Conservation (phyloP, 208 protist species). For the Trypanosoma cruzi region DNA sequence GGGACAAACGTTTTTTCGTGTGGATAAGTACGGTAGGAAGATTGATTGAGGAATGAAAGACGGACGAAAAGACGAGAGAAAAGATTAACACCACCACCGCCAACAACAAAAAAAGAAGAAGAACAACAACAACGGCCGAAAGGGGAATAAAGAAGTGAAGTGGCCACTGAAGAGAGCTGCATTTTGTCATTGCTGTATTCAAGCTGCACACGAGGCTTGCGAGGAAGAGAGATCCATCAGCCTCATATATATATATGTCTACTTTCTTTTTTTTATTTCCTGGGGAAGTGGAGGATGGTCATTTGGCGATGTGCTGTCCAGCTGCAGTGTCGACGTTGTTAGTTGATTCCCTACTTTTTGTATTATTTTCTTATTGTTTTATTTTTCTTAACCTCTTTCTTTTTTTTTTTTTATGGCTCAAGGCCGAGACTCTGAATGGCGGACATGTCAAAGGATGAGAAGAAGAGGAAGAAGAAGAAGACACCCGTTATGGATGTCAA, state of each 20-base stretch:
- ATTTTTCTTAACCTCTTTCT: slow-evolving; percentile 15
- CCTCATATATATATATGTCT: neutral
- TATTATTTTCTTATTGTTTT: slow-evolving; percentile 7
- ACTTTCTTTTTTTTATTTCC: neutral
- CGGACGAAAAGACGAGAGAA: neutral
- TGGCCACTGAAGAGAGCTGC: neutral
- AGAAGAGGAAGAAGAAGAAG: neutral
- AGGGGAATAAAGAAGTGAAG: too few species aligned
- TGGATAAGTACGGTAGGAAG: slow-evolving; percentile 89
- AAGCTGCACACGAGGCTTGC: neutral
- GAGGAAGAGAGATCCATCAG: neutral
- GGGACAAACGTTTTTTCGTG: slow-evolving; percentile 69
- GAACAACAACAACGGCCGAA: too few species aligned
- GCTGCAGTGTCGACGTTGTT: too few species aligned
- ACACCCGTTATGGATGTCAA: neutral
- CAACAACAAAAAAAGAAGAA: neutral
- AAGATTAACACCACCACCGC: neutral
- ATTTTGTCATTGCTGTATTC: neutral
- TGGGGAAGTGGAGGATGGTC: neutral
- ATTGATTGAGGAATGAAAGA: slow-evolving; percentile 42
- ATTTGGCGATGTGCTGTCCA: too few species aligned
- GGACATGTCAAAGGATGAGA: slow-evolving; percentile 4
- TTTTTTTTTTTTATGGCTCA: neutral
- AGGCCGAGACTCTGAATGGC: neutral
- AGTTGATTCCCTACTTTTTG: neutral